Evolutionary conservation across 352 stramenopile genomes (phyloP), one percentile per base, ranked within the genome.

Genomic region (Blastocystis sp.): DNA sequence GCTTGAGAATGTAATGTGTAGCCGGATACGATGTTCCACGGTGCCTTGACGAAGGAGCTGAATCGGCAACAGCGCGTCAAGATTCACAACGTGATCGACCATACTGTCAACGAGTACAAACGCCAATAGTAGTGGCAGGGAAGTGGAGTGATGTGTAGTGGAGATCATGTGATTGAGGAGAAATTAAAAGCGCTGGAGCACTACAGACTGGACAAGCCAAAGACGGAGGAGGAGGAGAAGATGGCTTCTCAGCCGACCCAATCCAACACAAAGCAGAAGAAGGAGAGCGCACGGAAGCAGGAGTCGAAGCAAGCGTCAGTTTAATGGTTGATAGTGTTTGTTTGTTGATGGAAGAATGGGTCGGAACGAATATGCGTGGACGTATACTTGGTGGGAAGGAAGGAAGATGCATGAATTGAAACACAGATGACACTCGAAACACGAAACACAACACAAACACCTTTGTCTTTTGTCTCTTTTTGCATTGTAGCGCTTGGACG

Each of bases 371-470:
- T n/a, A n/a, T n/a, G n/a, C n/a, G n/a, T n/a, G n/a, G n/a, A n/a
- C n/a, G n/a, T n/a, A n/a, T n/a, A n/a, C n/a, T n/a, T n/a, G n/a
- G n/a, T n/a, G n/a, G n/a, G n/a, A n/a, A n/a, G n/a, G n/a, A n/a
- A n/a, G n/a, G n/a, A n/a, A n/a, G n/a, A 73, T n/a, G 18, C 6
- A 8, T 16, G 44, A 24, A 21, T 0, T n/a, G 61, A 49, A 49
- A 73, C 61, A 73, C 61, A 73, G 38, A n/a, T n/a, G n/a, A n/a
- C 32, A 27, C 18, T 32, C 4, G 11, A 59, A 81, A 81, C 51
- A 64, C 46, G 56, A 61, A 46, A 78, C 3, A 59, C 53, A 81
- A 81, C 69, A 81, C 42, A 65, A 81, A 36, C 56, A 42, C n/a
- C 8, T 78, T 78, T 38, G 27, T 51, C 49, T 36, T 61, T n/a